These are phyloP conservation scores for Acanthamoeba royreba DNA, from an alignment of 208 protist species.

Conservation along the genomic window DNA sequence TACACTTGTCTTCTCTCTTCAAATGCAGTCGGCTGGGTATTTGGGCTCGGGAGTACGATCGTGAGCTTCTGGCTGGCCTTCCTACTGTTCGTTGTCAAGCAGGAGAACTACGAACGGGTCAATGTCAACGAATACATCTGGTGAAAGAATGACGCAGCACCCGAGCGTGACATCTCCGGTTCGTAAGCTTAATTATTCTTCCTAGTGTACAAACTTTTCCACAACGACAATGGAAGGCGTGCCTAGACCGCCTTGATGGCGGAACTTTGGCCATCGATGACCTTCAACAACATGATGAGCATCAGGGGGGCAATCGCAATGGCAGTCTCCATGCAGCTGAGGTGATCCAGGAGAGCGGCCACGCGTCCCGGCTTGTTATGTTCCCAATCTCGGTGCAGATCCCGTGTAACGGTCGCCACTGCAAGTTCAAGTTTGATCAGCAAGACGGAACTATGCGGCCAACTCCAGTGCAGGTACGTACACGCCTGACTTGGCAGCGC, in stretches of 20 bases:
- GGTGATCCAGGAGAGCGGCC: too few species aligned
- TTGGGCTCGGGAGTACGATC: constrained; percentile 23
- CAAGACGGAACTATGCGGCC: background rate
- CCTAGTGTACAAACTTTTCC: too few species aligned
- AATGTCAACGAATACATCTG: constrained; percentile 27
- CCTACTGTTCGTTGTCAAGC: constrained; percentile 20
- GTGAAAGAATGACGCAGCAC: background rate
- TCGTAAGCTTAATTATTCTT: background rate
- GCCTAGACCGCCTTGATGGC: too few species aligned
- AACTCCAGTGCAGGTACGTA: background rate
- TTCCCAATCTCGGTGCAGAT: too few species aligned
- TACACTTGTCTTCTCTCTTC: background rate
- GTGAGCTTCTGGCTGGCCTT: constrained; percentile 13
- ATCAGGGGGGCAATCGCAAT: too few species aligned
- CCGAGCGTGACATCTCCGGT: background rate
- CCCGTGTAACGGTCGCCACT: too few species aligned
- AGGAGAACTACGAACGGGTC: constrained; percentile 17
- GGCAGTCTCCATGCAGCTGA: too few species aligned
- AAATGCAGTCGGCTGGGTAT: constrained; percentile 14
- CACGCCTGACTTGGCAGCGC: background rate
- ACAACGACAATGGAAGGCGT: too few species aligned
- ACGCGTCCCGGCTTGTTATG: too few species aligned
- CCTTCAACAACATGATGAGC: too few species aligned
- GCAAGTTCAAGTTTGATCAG: background rate
- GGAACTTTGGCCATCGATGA: too few species aligned